These are phyloP conservation scores for Corymbia calophylla DNA, from an alignment of 441 rosid genomes.

Conservation along the genomic window DNA sequence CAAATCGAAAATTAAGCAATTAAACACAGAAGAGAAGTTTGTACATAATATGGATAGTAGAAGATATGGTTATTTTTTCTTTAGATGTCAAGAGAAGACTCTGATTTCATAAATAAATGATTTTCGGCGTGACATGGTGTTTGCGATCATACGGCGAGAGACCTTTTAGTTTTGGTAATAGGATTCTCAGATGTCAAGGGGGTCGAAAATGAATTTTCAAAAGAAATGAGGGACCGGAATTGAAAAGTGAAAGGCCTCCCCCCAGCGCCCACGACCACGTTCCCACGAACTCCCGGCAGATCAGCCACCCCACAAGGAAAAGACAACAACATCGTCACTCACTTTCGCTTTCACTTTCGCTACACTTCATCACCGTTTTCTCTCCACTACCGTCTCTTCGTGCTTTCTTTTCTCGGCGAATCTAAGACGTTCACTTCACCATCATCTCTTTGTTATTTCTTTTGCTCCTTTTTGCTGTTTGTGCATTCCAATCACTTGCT, in stretches of 20 bases:
- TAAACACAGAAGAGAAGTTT: not conserved
- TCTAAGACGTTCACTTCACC: not conserved
- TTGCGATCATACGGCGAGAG: not conserved
- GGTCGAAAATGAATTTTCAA: not conserved
- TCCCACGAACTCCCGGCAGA: not conserved
- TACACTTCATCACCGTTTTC: not conserved
- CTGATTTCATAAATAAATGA: not conserved
- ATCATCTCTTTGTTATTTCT: not conserved
- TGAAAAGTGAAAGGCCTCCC: not conserved
- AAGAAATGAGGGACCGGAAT: not conserved
- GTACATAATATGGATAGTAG: not conserved
- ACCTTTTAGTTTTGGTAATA: not conserved
- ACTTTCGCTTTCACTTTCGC: not conserved
- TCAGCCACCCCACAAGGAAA: not conserved
- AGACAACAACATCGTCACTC: not conserved
- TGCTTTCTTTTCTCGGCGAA: not conserved
- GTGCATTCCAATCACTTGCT: not conserved
- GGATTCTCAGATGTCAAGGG: not conserved
- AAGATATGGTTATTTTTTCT: not conserved
- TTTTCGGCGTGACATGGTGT: not conserved
- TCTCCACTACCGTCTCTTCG: not conserved
- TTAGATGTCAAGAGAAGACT: not conserved
- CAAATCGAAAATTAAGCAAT: not conserved
- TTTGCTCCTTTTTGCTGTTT: not conserved
- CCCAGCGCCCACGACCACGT: not conserved